Evolutionary conservation across 1,284 basidiomycete genomes (phyloP), one percentile per base, ranked within the genome.

Genomic region (Peniophora sp.): DNA sequence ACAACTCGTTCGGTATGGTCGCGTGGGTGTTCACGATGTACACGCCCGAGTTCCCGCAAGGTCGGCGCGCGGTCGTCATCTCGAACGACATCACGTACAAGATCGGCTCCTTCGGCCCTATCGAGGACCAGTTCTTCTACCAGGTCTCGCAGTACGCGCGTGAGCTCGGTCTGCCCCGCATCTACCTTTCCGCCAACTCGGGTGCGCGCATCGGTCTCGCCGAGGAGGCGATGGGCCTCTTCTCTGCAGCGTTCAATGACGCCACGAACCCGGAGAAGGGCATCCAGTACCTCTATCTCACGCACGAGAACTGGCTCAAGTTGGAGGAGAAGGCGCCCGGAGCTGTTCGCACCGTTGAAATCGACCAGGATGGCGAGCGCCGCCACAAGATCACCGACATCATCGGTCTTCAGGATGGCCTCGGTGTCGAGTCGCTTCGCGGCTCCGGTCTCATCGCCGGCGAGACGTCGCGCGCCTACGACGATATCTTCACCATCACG

Each of bases 81-180:
- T 93, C 97, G 52, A 99, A 99, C 73, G 97, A 99, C 64, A 99
- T 99, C 69, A 99, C 97, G 19, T 96, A 84, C 78, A 96, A 93
- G 73, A 98, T 97, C 56, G 97, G 97, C 58, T 98, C 96, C 11
- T 99, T 99, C 66, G 97, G 96, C 51, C 97, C 97, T 38, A 65
- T 75, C 8, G 97, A 99, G 69, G 97, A 99, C 70, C 87, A 92
- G 55, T 98, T 90, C 83, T 99, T 99, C 76, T 95, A 84, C 71
- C 86, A 90, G 55, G 95, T 92, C 45, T 95, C 95, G 5, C 87
- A 95, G 65, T 92, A 97, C 61, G 96, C 96, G 46, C 90, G 95
- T 49, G 73, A 84, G 51, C 81, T 81, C 36, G 95, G 96, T 51
- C 70, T 97, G 27, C 96, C 96, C 50, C 89, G 96, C 46, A 88